Evolutionary conservation across 2,329 filamentous ascomycete genomes (phyloP).

Genomic region (Eurotiales sp.): DNA sequence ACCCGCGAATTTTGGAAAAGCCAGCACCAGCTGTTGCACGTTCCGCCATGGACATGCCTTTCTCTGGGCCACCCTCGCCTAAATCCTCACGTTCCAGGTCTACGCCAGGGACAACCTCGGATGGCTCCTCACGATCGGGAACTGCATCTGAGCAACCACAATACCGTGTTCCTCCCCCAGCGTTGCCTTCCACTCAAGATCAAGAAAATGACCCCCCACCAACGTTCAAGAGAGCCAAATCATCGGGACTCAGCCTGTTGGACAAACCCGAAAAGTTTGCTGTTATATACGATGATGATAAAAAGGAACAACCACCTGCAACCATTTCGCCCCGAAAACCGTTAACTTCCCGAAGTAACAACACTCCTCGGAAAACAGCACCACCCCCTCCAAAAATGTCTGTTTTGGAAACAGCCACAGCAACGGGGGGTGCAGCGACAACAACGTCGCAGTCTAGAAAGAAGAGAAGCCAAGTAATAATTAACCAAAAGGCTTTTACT

Average conservation of each 20-base stretch:
- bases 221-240: slow-evolving; percentile 62
- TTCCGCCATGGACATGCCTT: slow-evolving; percentile 25
- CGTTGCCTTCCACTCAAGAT: slow-evolving; percentile 63
- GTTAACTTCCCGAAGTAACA: slow-evolving; percentile 54
- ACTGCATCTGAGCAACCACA: slow-evolving; percentile 48
- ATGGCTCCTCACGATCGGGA: slow-evolving; percentile 37
- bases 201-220: slow-evolving; percentile 81
- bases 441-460: slow-evolving; percentile 69
- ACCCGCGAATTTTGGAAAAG: slow-evolving; percentile 24
- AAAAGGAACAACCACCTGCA: slow-evolving; percentile 41
- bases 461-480: slow-evolving; percentile 75
- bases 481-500: slow-evolving; percentile 90
- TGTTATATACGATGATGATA: slow-evolving; percentile 47
- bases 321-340: slow-evolving; percentile 44
- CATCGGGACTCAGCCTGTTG: slow-evolving; percentile 51
- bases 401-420: slow-evolving; percentile 84
- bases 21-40: slow-evolving; percentile 20
- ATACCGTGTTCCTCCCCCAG: slow-evolving; percentile 55
- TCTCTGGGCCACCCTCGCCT: slow-evolving; percentile 33
- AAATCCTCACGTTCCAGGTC: slow-evolving; percentile 33
- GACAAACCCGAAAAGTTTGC: slow-evolving; percentile 57
- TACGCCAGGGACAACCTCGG: slow-evolving; percentile 41
- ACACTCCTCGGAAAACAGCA: slow-evolving; percentile 72
- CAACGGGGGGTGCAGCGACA: slow-evolving; percentile 73
- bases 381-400: slow-evolving; percentile 93